Base-by-base conservation (phyloP, 805 yeast genomes). In the Metschnikowia rubicola region DNA sequence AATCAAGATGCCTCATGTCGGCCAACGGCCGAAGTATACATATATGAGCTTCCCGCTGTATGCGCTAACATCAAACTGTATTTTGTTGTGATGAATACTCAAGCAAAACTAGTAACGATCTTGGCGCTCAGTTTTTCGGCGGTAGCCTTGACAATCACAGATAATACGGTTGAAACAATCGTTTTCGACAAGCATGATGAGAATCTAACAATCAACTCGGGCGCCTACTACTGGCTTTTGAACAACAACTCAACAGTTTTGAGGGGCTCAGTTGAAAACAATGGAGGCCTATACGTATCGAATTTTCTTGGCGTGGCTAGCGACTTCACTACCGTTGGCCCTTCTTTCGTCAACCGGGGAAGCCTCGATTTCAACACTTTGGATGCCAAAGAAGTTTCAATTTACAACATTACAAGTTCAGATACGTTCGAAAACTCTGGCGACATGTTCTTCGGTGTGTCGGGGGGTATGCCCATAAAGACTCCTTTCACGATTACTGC, bases 401-500 rank as follows among this genome's bases (percentile, higher is more conserved):
- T 44, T 10, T 63, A 48, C 40, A 39, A 37, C 33, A 47, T 63
- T 15, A 37, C 43, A 30, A 47, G 55, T 8, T 30, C 36, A 7
- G 41, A 32, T 7, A 21, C 47, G 3, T 63, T 62, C 45, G 21
- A 32, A 3, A 63, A 65, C 39, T 45, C 57, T 34, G 69, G 67
- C 39, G 47, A 54, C 10, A 52, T 53, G 37, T 63, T 50, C 53
- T 51, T 61, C 19, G 61, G 58, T 26, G 61, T 58, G 33, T 53
- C 44, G 2, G 35, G 50, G 35, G 62, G 63, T n/a, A 41, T 50
- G 10, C 19, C 47, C 15, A 52, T 34, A 3, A 29, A 8, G 7
- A 13, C 38, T 3, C 36, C 48, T 3, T 34, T 47, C 37, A 36
- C 35, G n/a, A 30, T 47, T 9, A 41, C 42, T 11, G 30, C 48